Evolutionary conservation across 1,284 basidiomycete genomes (phyloP).

Genomic region (Paramarasmius palmivorus): DNA sequence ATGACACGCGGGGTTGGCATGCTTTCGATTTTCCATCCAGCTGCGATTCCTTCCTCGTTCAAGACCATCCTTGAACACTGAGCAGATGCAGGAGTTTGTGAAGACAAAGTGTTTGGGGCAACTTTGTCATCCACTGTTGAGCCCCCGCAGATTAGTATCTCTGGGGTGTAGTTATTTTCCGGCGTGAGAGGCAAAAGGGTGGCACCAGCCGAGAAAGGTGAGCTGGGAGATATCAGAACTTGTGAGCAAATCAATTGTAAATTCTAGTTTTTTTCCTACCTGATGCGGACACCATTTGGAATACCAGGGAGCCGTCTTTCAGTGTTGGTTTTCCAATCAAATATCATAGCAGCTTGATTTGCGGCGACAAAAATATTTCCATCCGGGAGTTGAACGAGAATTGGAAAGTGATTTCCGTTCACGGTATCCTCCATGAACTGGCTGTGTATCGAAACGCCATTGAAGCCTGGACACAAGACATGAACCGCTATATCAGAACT

Average conservation of each 20-base stretch:
- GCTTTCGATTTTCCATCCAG: slow-evolving; percentile 30
- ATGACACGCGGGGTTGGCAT: slow-evolving; percentile 35
- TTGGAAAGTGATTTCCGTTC: slow-evolving; percentile 59
- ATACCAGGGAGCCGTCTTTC: slow-evolving; percentile 47
- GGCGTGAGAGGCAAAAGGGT: slow-evolving; percentile 36
- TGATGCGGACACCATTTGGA: slow-evolving; percentile 56
- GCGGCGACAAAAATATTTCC: slow-evolving; percentile 53
- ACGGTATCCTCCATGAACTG: slow-evolving; percentile 53
- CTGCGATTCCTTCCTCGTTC: slow-evolving; percentile 27
- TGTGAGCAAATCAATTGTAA: neutral
- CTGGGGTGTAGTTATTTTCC: slow-evolving; percentile 32
- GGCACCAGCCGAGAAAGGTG: slow-evolving; percentile 53
- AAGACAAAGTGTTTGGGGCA: slow-evolving; percentile 26
- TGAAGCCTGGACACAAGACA: slow-evolving; percentile 25
- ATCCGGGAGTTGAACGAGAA: slow-evolving; percentile 49
- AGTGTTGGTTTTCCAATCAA: slow-evolving; percentile 47
- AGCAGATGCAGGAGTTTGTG: slow-evolving; percentile 33
- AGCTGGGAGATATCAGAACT: slow-evolving; percentile 27
- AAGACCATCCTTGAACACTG: slow-evolving; percentile 37
- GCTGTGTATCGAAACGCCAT: slow-evolving; percentile 33
- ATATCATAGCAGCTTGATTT: slow-evolving; percentile 54
- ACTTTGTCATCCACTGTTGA: slow-evolving; percentile 24
- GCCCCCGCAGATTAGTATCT: slow-evolving; percentile 46
- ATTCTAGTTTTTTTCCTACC: too few species aligned
- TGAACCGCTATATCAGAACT: too few species aligned